Percentiles rank a stretch among this genome's conserved stretches.
phyloP scores from a whole-genome alignment of 2,329 filamentous ascomycete species.

The Sporothrix inflata region DNA sequence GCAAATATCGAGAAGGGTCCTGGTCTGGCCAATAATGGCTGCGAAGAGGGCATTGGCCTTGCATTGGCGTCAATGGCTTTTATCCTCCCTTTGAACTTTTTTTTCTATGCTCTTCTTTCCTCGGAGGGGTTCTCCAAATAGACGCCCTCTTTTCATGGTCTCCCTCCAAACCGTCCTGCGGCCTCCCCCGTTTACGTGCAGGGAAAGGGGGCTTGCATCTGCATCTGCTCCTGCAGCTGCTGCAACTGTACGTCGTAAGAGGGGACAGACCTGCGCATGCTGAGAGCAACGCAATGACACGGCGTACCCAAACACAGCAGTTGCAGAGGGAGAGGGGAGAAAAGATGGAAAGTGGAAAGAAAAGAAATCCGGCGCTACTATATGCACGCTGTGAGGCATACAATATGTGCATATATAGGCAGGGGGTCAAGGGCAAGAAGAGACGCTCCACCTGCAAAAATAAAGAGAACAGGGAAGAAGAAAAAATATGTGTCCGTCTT shows the following conservation, averaged over 20 bases:
- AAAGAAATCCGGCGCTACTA: conserved; percentile 2
- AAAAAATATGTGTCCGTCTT: neutral
- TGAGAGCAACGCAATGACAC: conserved; percentile 31
- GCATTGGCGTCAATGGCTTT: neutral
- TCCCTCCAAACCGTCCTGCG: neutral
- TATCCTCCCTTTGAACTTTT: too few relatives aligned
- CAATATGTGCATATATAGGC: neutral
- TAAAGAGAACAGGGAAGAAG: neutral
- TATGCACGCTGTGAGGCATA: conserved; percentile 20
- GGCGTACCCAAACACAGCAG: conserved; percentile 23
- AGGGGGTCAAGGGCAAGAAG: too few relatives aligned
- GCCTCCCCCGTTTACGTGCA: conserved; percentile 17
- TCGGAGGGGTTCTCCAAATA: neutral
- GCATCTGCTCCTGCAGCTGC: conserved; percentile 12
- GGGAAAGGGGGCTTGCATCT: conserved; percentile 20
- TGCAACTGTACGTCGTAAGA: neutral
- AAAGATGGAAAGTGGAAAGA: neutral
- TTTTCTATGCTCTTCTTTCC: neutral
- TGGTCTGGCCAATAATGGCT: conserved; percentile 27
- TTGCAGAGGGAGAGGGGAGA: neutral
- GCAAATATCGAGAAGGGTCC: neutral
- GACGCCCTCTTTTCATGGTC: neutral
- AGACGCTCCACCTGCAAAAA: too few relatives aligned
- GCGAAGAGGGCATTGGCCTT: neutral
- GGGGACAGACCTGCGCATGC: conserved; percentile 14